Conservation (phyloP, 208 protist genomes). For the Acanthamoeba triangularis region DNA sequence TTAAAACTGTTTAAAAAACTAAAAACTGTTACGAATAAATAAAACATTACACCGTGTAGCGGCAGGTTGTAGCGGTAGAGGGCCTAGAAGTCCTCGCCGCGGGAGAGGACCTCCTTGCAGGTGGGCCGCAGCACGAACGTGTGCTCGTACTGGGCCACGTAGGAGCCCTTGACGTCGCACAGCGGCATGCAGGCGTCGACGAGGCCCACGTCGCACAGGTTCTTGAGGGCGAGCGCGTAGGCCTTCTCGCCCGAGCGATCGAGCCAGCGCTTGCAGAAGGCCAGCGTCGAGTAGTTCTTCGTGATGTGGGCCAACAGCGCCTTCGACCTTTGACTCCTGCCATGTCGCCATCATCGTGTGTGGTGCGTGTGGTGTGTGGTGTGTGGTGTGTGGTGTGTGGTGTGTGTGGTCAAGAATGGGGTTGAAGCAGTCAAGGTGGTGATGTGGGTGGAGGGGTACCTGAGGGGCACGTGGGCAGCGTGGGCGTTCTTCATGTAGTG, state of each 20-base stretch:
- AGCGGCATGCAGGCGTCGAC: constrained; percentile 97
- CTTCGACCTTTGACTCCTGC: constrained; percentile 77
- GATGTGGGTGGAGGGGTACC: not conserved
- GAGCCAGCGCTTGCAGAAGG: constrained; percentile 99
- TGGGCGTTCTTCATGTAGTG: constrained; percentile 99
- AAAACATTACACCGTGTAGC: too few species aligned
- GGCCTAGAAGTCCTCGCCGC: constrained; percentile 96
- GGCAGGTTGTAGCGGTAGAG: too few species aligned
- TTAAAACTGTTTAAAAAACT: not conserved
- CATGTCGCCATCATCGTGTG: not conserved
- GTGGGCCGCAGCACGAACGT: constrained; percentile 97
- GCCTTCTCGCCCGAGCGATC: constrained; percentile 95
- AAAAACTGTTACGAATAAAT: not conserved
- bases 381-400: not conserved
- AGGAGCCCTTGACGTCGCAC: constrained; percentile 97
- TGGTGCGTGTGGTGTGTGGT: too few species aligned
- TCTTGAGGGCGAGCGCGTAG: constrained; percentile 89
- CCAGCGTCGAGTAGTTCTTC: constrained; percentile 96
- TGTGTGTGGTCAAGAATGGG: too few species aligned
- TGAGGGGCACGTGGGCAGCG: constrained; percentile 81
- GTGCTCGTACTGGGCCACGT: constrained; percentile 99
- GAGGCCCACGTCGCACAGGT: constrained; percentile 88
- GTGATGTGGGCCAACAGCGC: constrained; percentile 89
- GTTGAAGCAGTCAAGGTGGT: too few species aligned
- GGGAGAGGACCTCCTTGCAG: constrained; percentile 97